phyloP scores from a whole-genome alignment of 805 yeast genomes.

The Wickerhamiella sergipiensis region DNA sequence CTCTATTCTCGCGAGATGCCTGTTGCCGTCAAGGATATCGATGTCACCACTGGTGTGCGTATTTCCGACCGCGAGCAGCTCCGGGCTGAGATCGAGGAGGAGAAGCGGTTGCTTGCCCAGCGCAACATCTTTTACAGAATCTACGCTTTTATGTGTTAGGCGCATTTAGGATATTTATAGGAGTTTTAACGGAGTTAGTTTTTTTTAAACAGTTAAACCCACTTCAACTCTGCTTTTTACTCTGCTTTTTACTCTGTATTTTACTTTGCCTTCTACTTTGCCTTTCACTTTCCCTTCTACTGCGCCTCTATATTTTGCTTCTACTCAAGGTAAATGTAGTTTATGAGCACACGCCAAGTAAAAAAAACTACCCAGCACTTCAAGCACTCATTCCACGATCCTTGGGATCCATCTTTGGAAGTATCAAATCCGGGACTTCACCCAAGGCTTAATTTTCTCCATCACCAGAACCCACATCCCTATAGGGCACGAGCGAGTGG shows the following conservation, averaged over 20 bases:
- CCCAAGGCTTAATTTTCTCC: slow-evolving; percentile 22
- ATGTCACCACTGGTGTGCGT: slow-evolving; percentile 14
- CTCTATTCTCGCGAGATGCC: slow-evolving; percentile 10
- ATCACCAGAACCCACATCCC: slow-evolving; percentile 22
- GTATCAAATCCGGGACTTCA: slow-evolving; percentile 15
- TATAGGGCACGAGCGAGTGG: slow-evolving; percentile 17
- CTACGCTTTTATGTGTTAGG: slow-evolving; percentile 13
- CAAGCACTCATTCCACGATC: slow-evolving; percentile 18
- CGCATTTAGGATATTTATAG: no score
- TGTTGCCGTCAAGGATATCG: slow-evolving; percentile 10
- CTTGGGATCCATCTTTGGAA: slow-evolving; percentile 8
- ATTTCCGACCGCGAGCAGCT: slow-evolving; percentile 10
- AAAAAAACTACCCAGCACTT: slow-evolving; percentile 6
- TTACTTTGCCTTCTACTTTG: no score
- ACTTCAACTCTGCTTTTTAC: no score
- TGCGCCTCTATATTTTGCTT: no score
- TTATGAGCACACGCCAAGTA: slow-evolving; percentile 12
- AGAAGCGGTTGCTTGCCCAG: slow-evolving; percentile 5
- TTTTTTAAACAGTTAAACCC: no score
- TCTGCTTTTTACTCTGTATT: no score
- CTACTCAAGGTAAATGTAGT: neutral
- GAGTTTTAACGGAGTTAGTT: neutral
- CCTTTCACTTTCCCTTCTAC: no score
- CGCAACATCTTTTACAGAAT: slow-evolving; percentile 4
- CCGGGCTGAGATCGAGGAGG: slow-evolving; percentile 9